Base-by-base conservation (phyloP, 2,329 filamentous ascomycete species). In the Claviceps sp. region DNA sequence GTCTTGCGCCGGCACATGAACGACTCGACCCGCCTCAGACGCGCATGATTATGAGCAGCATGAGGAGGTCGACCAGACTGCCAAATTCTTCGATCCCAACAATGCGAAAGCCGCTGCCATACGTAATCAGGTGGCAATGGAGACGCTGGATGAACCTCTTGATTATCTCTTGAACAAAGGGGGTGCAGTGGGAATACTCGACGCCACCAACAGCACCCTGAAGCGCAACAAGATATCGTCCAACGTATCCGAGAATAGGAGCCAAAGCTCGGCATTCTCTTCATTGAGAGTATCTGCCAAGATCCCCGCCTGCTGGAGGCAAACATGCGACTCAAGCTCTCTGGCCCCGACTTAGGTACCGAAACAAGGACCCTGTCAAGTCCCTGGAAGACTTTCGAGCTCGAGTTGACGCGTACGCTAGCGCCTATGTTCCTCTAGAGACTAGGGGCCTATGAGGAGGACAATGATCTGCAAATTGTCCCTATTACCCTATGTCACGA, bases 261-360 rank as follows among this genome's bases (percentile, higher is more conserved):
- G 59, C 89, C 91, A 2, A 86, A 87, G 54, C 75, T 97, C 22
- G 91, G 91, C 36, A 89, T 98, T 18, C 74, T 98, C 11, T 98
- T 97, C 66, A 85, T 98, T 30, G 93, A 98, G 71, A 95, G 89
- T 61, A 85, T 94, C 50, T 98, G 93, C 67, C 77, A 89, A 55
- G 90, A 97, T 60, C 76, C 87, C 54, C 81, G 81, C 67, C 73
- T 97, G 26, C 75, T 97, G 40, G 90, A 97, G 67, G 88, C 90
- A 18, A 97, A 97, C 63, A 97, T 97, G 89, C 89, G 91, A 30
- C 73, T 97, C 56, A 97, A 97, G 73, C 81, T 97, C 6, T 94
- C 88, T 3, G 93, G 93, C 0, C 93, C 93, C 0, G 93, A 98
- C 67, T 98, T n/a, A n/a, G n/a, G n/a, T n/a, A 98, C 72, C 88